These are phyloP conservation scores for Colletotrichum simmondsii DNA, from an alignment of 2,329 filamentous ascomycete genomes.

Conservation along the genomic window DNA sequence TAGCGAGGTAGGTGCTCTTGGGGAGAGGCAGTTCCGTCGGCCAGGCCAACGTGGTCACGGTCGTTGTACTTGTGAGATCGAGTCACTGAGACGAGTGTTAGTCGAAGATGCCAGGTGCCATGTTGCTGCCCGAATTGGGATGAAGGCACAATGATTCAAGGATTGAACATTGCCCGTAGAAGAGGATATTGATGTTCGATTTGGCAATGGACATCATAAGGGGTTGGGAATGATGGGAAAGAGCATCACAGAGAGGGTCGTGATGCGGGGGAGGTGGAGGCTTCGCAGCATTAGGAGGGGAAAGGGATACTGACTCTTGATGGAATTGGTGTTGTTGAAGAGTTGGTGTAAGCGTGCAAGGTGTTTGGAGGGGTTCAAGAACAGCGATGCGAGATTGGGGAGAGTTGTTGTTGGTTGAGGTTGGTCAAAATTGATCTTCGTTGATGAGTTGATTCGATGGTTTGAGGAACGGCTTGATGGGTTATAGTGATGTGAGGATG, in stretches of 20 bases:
- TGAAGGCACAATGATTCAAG: too few relatives aligned
- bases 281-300: background rate
- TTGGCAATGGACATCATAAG: background rate
- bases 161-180: background rate
- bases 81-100: constrained; percentile 75
- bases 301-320: constrained; percentile 35
- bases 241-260: constrained; percentile 20
- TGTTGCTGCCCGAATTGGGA: too few relatives aligned
- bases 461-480: background rate
- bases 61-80: constrained; percentile 97
- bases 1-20: constrained; percentile 87
- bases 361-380: background rate
- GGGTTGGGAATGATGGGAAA: background rate
- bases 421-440: background rate
- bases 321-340: background rate
- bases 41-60: constrained; percentile 85
- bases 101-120: background rate
- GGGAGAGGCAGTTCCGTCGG: constrained; percentile 76
- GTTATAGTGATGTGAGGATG: constrained; percentile 27
- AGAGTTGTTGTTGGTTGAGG: background rate
- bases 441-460: constrained; percentile 8
- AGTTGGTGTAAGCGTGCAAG: background rate
- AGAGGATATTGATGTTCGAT: background rate
- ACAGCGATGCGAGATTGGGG: background rate
- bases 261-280: constrained; percentile 25